Base-by-base conservation (phyloP, 2,329 filamentous ascomycete species). In the Cladosporium sp. region DNA sequence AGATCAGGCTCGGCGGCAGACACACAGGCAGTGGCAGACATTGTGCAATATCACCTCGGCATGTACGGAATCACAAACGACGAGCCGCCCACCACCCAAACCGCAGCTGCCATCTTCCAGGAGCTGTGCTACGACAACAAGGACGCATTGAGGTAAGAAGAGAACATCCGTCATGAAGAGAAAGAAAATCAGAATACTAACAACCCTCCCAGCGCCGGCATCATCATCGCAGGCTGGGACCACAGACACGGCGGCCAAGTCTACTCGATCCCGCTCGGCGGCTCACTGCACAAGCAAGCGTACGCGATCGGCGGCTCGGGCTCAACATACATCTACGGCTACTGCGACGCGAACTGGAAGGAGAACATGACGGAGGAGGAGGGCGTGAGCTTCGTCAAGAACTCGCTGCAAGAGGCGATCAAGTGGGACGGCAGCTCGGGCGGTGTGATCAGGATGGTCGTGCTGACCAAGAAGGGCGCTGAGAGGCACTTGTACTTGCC, bases 361-460 rank as follows among this genome's bases (percentile, higher is more conserved):
- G 95, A 98, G 81, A 88, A 88, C 70, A 98, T 99, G 93, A 92
- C 90, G 62, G 92, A 98, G 84, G 85, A 88, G 64, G 93, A 96
- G 68, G 95, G 95, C 0, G 89, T 99, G 70, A 81, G 89, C 48
- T 99, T 99, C 75, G 95, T 99, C 78, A 97, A 97, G 83, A 90
- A 89, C 57, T 89, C 95, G 34, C 83, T 99, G 76, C 84, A 88
- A 75, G 94, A 99, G 84, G 95, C 95, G 18, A 98, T 99, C 86
- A 97, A 97, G 82, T 99, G 95, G 95, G 95, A 99, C 78, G 95
- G 95, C 70, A 97, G 93, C 83, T 98, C 95, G 3, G 95, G 95
- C 71, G 95, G 95, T 82, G 95, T 99, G 67, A 99, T 99, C 75
- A 89, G 95, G 73, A 92, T 99, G 91, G 94, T 98, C 68, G 95